Base-by-base conservation (phyloP, 2,329 filamentous ascomycete genomes). In the Lachnellula arida region DNA sequence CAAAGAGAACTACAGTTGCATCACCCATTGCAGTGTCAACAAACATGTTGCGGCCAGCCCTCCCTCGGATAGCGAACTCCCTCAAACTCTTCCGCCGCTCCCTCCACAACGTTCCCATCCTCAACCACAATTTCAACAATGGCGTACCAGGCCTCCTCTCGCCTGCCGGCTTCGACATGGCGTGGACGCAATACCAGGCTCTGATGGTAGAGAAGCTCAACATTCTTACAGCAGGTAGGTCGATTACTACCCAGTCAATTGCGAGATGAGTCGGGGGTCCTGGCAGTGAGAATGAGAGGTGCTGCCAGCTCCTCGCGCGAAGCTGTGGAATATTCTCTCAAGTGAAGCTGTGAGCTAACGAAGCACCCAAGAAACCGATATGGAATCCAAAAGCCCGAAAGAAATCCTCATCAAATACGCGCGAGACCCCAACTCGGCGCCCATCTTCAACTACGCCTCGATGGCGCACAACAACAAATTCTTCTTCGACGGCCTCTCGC, bases 371-470 rank as follows among this genome's bases (percentile, higher is more conserved):
- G 65, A 64, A 54, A 51, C 47, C 58, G 58, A 59, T 53, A 59
- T 51, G 15, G 62, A 61, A 56, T 50, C 35, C 19, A 62, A 53
- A 57, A 48, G 23, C 6, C 50, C 84, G 59, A 85, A 88, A 73
- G 77, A 84, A 47, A 85, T 96, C 68, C 74, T 89, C 68, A 78
- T 93, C 68, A 78, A 84, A 68, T 87, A 87, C 57, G 89, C 93
- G 58, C 90, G 91, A 72, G 83, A 94, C 68, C 87, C 93, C 46
- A 79, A 80, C 64, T 79, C 82, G 60, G 94, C 94, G 43, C 80
- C 86, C 65, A 78, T 87, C 71, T 99, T 99, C 85, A 99, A 97
- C 81, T 84, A 95, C 72, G 94, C 94, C 72, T 96, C 90, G 66
- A 96, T 96, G 89, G 89, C 91, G 54, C 88, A 89, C 80, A 97